Percentiles rank a stretch among this genome's conserved stretches.
These are phyloP conservation scores for Pichia cabralensis DNA, from an alignment of 805 yeast species.

Conservation along the genomic window DNA sequence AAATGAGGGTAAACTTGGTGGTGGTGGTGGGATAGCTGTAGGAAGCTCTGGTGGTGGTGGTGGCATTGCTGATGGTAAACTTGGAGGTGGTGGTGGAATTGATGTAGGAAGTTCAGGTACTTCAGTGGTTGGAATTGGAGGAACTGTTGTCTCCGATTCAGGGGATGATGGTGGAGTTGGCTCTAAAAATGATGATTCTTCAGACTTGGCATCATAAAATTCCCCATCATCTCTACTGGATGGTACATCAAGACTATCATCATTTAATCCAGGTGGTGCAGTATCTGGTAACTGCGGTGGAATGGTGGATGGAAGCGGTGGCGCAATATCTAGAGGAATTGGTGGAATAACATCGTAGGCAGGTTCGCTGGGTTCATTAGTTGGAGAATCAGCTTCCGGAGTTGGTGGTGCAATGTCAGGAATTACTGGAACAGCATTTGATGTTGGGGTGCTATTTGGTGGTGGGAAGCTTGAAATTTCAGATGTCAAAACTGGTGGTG, in stretches of 20 bases:
- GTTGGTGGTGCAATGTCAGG: conserved; percentile 5
- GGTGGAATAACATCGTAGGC: conserved; percentile 14
- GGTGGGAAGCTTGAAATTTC: neutral
- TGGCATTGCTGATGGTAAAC: conserved; percentile 25
- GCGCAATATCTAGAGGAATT: conserved; percentile 15
- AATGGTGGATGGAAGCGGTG: conserved; percentile 7
- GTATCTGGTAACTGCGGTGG: conserved; percentile 5
- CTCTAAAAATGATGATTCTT: conserved; percentile 12
- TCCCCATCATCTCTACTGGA: conserved; percentile 3
- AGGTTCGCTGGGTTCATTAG: too few relatives aligned
- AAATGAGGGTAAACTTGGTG: conserved; percentile 27
- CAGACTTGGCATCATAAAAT: conserved; percentile 13
- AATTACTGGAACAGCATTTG: neutral
- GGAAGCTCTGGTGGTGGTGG: conserved; percentile 20
- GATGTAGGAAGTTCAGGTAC: conserved; percentile 20
- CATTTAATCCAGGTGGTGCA: conserved; percentile 7
- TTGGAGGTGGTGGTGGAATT: conserved; percentile 28
- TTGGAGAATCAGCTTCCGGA: conserved; percentile 3
- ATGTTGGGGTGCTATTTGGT: conserved; percentile 1
- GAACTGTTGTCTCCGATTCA: neutral
- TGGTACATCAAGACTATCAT: too few relatives aligned
- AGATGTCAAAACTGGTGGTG: conserved; percentile 1
- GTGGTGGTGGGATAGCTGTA: conserved; percentile 18
- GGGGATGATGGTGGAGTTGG: conserved; percentile 21
- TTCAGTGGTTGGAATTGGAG: conserved; percentile 18